Evolutionary conservation across 192 early-diverging fungal species (phyloP), one percentile per base, ranked within the genome.

Genomic region (Coemansia sp.): DNA sequence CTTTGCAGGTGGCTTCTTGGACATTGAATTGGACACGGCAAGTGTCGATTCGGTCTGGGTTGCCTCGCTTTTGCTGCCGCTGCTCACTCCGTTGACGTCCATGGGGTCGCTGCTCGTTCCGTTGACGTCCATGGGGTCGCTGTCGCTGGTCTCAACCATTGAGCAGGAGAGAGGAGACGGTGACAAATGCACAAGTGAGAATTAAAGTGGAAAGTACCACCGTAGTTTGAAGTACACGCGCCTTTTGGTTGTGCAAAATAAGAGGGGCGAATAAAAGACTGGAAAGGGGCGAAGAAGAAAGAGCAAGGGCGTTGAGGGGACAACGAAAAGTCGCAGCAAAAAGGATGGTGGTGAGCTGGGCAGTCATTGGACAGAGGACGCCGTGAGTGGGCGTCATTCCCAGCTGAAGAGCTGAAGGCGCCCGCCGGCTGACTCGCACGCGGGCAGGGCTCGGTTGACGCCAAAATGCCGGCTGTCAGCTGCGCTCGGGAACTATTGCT

Each of bases 121-220:
- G 23, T 38, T 37, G 12, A 41, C 62, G 23, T 64, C 72, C 48
- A 61, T 68, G 17, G 61, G 68, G 65, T 80, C 77, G 72, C 77
- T 75, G 62, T 80, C 72, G 69, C 72, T 75, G 65, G 68, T 66
- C 24, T 74, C 66, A 10, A 56, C 68, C 77, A 80, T 80, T 53
- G 49, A 7, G 29, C 14, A 22, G 15, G 14, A 7, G n/a, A 45
- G 15, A 4, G 19, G 19, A 21, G 24, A 32, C 32, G 32, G 32
- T 32, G 32, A 32, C 32, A 32, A 51, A 58, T 57, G 15, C 32
- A 21, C 9, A 49, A 8, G 41, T 43, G 19, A 14, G 14, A 32
- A 55, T 32, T 8, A 55, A 12, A 14, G 22, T 54, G 52, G 52
- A 54, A 54, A 24, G 9, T 49, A 21, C 47, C 47, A 49, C 47